phyloP scores from a whole-genome alignment of 169 alveolate genomes.

The Plasmodium vivax region DNA sequence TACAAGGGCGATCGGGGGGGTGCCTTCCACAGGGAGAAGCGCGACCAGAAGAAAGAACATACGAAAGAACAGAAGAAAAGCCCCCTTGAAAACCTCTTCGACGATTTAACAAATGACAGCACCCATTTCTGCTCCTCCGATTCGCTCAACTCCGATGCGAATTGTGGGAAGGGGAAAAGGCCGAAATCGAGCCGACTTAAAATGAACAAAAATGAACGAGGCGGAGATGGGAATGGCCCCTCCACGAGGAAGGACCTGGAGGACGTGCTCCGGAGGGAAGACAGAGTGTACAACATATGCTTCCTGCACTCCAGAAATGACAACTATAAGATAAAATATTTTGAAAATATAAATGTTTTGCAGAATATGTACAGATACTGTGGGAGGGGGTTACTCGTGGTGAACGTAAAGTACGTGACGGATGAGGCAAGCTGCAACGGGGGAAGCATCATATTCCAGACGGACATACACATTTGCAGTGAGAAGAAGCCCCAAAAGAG shows the following conservation, averaged over 20 bases:
- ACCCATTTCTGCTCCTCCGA: background rate
- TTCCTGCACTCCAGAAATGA: slow-evolving; percentile 30
- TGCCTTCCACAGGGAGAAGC: background rate
- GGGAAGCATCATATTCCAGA: slow-evolving; percentile 23
- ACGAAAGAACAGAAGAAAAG: background rate
- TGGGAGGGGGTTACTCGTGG: slow-evolving; percentile 67
- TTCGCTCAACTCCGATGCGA: slow-evolving; percentile 10
- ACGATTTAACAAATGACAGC: slow-evolving; percentile 12
- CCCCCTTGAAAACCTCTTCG: slow-evolving; percentile 1
- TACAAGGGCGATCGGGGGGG: background rate
- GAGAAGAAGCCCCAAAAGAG: background rate
- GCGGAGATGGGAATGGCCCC: background rate
- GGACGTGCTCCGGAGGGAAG: slow-evolving; percentile 5
- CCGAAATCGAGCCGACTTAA: background rate
- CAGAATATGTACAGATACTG: slow-evolving; percentile 53
- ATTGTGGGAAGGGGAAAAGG: background rate
- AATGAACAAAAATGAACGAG: background rate
- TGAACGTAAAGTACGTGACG: slow-evolving; percentile 39
- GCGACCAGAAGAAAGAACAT: background rate
- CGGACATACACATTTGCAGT: slow-evolving; percentile 61
- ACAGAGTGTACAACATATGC: slow-evolving; percentile 50
- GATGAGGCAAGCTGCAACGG: background rate
- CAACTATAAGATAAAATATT: slow-evolving; percentile 46
- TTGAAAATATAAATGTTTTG: slow-evolving; percentile 28
- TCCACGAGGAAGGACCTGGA: slow-evolving; percentile 8